Conservation (phyloP, 768 basidiomycete species). For the Boletus barrowsii region DNA sequence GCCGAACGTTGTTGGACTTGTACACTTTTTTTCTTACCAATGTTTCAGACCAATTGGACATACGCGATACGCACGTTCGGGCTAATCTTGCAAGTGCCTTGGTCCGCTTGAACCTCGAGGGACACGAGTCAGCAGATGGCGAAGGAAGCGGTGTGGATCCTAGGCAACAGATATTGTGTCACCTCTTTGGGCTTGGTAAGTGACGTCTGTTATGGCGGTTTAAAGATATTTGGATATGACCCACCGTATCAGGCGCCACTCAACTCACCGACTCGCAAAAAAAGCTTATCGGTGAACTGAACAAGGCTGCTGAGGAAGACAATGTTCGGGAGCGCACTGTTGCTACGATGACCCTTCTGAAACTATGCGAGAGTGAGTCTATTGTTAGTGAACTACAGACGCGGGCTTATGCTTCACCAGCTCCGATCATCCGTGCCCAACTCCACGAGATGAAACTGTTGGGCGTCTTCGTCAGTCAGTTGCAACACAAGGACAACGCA, state of each 20-base stretch:
- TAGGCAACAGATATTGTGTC: constrained; percentile 3
- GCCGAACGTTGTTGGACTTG: background rate
- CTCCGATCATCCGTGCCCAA: background rate
- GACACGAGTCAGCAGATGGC: background rate
- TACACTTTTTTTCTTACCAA: background rate
- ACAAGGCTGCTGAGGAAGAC: background rate
- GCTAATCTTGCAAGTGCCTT: constrained; percentile 19
- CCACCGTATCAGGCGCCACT: background rate
- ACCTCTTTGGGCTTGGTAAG: constrained; percentile 20
- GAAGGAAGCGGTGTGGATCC: background rate
- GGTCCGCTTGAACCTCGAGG: background rate
- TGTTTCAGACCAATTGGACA: constrained; percentile 7
- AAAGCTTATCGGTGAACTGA: constrained; percentile 14
- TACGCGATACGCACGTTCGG: constrained; percentile 7
- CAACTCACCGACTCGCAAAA: constrained; percentile 1
- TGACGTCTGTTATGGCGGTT: background rate
- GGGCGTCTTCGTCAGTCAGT: constrained; percentile 10
- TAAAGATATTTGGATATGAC: background rate
- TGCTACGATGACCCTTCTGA: constrained; percentile 19
- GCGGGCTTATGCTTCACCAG: constrained; percentile 1
- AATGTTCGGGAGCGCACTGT: constrained; percentile 16
- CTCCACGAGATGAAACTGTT: constrained; percentile 6
- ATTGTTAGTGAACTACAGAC: background rate
- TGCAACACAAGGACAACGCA: constrained; percentile 9
- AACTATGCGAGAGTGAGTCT: constrained; percentile 15